Percentiles rank a stretch among this genome's conserved stretches.
Evolutionary conservation across 2,329 filamentous ascomycete genomes (phyloP).

Genomic region (Botrytis aclada): DNA sequence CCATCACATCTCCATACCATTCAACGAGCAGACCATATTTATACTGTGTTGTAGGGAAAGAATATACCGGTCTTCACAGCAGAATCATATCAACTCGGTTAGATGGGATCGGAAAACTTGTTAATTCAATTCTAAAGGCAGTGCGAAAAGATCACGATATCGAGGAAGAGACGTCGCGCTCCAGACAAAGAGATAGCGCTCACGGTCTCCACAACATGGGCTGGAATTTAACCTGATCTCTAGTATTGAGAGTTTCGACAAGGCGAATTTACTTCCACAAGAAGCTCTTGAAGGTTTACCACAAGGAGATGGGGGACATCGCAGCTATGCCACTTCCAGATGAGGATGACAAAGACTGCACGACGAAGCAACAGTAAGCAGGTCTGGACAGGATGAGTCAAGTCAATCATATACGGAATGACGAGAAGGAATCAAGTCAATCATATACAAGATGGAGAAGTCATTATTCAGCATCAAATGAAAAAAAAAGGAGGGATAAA

Average conservation of each 20-base stretch:
- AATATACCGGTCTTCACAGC: background rate
- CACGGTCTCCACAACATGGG: background rate
- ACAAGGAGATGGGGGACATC: conserved; percentile 83
- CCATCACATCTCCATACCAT: background rate
- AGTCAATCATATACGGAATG: no score
- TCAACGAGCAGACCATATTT: background rate
- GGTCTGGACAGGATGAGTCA: no score
- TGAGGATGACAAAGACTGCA: conserved; percentile 73
- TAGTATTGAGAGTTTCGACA: background rate
- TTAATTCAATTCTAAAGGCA: accelerated
- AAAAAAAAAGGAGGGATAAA: background rate
- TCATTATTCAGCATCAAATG: background rate
- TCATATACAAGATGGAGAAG: background rate
- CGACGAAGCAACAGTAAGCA: background rate
- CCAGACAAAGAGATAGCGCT: background rate
- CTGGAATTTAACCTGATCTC: background rate
- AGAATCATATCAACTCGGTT: background rate
- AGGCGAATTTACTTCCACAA: background rate
- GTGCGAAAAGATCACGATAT: background rate
- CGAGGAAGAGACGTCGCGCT: background rate
- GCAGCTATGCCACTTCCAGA: conserved; percentile 82
- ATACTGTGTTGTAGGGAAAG: background rate
- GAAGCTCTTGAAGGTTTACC: conserved; percentile 72
- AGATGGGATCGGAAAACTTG: background rate
- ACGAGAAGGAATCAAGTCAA: background rate